These are phyloP conservation scores for Camellia lanceoleosa DNA, from an alignment of 148 eudicot species.

Conservation along the genomic window DNA sequence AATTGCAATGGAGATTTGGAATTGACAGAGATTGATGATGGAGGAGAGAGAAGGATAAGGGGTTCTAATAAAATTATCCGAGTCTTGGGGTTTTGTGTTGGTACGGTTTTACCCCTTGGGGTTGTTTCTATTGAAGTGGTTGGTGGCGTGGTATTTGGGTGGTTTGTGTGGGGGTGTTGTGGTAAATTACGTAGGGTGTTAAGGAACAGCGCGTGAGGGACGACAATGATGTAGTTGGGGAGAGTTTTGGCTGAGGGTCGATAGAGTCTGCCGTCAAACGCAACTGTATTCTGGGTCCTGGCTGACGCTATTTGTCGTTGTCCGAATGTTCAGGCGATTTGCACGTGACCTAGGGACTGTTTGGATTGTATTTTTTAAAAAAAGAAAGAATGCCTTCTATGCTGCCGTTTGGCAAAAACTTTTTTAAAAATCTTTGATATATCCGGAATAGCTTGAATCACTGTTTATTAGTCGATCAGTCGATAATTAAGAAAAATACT, in stretches of 20 bases:
- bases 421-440: too few relatives aligned
- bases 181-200: not conserved
- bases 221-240: too few relatives aligned
- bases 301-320: not conserved
- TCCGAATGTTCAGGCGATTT: not conserved
- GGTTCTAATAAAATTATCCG: not conserved
- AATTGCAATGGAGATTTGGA: not conserved
- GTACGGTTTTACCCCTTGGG: not conserved
- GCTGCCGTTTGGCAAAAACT: too few relatives aligned
- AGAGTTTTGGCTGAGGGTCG: too few relatives aligned
- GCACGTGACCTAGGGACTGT: not conserved
- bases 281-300: too few relatives aligned
- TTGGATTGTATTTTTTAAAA: too few relatives aligned
- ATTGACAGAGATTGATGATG: not conserved
- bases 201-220: not conserved
- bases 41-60: not conserved
- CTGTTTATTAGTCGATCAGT: too few relatives aligned
- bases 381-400: too few relatives aligned
- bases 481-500: too few relatives aligned
- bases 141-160: not conserved
- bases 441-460: too few relatives aligned
- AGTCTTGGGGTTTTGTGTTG: not conserved
- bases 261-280: too few relatives aligned
- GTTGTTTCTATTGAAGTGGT: not conserved
- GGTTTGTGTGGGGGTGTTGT: not conserved